phyloP scores from a whole-genome alignment of 306 rosid species.

The Acacia confusa region DNA sequence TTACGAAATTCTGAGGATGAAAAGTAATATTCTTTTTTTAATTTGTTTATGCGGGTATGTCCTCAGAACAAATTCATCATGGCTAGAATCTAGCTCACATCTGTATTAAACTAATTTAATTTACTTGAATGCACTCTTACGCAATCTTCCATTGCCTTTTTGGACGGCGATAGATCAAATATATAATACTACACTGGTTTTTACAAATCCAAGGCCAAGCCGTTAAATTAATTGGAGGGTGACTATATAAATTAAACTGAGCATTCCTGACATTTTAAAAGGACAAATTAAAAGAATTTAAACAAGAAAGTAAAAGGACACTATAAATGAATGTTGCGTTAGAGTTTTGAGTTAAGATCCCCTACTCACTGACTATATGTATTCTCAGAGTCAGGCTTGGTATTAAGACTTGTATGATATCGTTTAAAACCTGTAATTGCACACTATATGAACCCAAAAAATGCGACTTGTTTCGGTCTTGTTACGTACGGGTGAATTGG shows the following conservation, averaged over 20 bases:
- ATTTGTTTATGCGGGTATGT: conserved; percentile 2
- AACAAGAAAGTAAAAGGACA: neutral
- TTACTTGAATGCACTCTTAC: conserved; percentile 28
- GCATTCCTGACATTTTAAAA: neutral
- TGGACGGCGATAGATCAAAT: conserved; percentile 10
- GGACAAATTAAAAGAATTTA: neutral
- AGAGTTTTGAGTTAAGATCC: too few species aligned
- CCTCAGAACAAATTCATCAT: conserved; percentile 10
- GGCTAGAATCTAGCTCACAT: conserved; percentile 31
- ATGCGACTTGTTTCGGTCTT: too few species aligned
- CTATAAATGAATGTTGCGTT: neutral
- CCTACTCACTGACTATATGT: too few species aligned
- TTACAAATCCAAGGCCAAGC: neutral
- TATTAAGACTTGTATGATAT: neutral
- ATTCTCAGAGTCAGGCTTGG: too few species aligned
- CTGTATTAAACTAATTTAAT: neutral
- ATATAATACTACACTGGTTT: conserved; percentile 3
- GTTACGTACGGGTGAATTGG: too few species aligned
- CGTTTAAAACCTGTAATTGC: neutral
- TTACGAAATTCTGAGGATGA: neutral
- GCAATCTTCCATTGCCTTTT: conserved; percentile 14
- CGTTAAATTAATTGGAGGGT: conserved; percentile 4
- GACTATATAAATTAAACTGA: neutral
- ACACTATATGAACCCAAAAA: too few species aligned
- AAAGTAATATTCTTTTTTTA: neutral